Percentiles rank a stretch among this genome's conserved stretches.
phyloP scores from a whole-genome alignment of 2,329 filamentous ascomycete genomes.

The Diaporthe longicolla region DNA sequence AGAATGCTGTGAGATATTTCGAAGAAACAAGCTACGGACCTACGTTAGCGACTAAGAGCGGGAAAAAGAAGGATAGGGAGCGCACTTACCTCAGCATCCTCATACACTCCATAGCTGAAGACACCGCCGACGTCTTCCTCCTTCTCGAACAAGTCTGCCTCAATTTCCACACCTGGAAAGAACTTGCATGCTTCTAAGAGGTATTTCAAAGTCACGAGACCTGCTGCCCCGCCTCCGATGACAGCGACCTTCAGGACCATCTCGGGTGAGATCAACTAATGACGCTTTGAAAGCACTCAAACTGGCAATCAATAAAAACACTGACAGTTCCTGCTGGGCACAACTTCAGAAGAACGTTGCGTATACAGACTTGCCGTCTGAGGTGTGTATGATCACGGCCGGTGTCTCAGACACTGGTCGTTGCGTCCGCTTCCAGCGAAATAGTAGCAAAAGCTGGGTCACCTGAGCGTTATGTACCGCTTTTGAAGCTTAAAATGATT shows the following conservation, averaged over 20 bases:
- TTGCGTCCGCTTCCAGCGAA: background rate
- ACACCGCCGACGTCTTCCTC: slow-evolving; percentile 57
- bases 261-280: too few species aligned
- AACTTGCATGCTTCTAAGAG: slow-evolving; percentile 51
- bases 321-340: background rate
- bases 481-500: too few species aligned
- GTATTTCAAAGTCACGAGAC: slow-evolving; percentile 57
- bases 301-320: background rate
- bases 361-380: background rate
- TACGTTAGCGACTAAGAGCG: background rate
- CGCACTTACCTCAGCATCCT: slow-evolving; percentile 56
- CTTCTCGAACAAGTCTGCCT: slow-evolving; percentile 58
- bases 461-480: background rate
- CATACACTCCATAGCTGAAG: slow-evolving; percentile 59
- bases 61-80: background rate
- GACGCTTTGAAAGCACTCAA: background rate
- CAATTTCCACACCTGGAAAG: slow-evolving; percentile 53
- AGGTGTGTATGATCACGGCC: background rate
- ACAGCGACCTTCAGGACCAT: slow-evolving; percentile 50
- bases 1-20: slow-evolving; percentile 61
- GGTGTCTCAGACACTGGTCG: slow-evolving; percentile 16
- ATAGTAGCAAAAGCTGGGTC: background rate
- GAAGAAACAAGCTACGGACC: slow-evolving; percentile 56
- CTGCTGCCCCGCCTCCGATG: slow-evolving; percentile 55
- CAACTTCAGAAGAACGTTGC: background rate